Conservation (phyloP, 2,329 filamentous ascomycete genomes). For the Ophiosphaerella herpotricha region DNA sequence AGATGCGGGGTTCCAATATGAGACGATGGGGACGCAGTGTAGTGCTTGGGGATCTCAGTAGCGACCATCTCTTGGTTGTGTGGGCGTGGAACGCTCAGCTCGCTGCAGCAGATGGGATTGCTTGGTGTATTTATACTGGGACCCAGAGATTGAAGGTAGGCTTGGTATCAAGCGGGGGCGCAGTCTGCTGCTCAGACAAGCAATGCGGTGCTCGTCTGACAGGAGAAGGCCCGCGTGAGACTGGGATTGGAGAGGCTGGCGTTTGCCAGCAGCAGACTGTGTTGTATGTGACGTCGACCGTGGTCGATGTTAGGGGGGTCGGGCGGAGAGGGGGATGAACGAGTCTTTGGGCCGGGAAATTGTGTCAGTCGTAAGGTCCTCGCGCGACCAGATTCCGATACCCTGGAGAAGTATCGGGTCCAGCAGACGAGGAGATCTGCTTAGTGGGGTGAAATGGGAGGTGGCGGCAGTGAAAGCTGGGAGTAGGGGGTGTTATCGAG, state of each 20-base stretch:
- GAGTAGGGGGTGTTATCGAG: slow-evolving; percentile 67
- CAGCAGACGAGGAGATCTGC: slow-evolving; percentile 75
- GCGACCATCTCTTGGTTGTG: slow-evolving; percentile 74
- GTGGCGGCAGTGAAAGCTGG: slow-evolving; percentile 29
- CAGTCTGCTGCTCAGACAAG: slow-evolving; percentile 98
- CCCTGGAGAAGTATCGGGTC: slow-evolving; percentile 80
- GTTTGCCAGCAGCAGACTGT: slow-evolving; percentile 76
- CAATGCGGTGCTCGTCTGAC: slow-evolving; percentile 90
- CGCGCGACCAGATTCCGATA: slow-evolving; percentile 81
- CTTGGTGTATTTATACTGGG: slow-evolving; percentile 6
- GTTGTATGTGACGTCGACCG: slow-evolving; percentile 61
- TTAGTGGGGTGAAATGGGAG: slow-evolving; percentile 39
- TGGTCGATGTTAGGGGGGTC: slow-evolving; percentile 86
- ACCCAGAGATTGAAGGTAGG: slow-evolving; percentile 11
- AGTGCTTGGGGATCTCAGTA: slow-evolving; percentile 77
- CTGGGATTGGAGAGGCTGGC: slow-evolving; percentile 72
- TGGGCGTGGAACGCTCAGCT: slow-evolving; percentile 26
- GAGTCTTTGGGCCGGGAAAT: slow-evolving; percentile 87
- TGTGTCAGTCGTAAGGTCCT: slow-evolving; percentile 69
- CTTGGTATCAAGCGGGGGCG: slow-evolving; percentile 68
- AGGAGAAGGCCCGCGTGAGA: slow-evolving; percentile 87
- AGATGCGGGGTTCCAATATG: slow-evolving; percentile 81
- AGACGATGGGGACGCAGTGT: slow-evolving; percentile 79
- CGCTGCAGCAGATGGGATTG: slow-evolving; percentile 13
- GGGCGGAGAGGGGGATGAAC: slow-evolving; percentile 79